A percentile compares a stretch with the other conserved stretches of the same genome.
phyloP scores from a whole-genome alignment of 169 alveolate species.

The Plasmodium yoelii region DNA sequence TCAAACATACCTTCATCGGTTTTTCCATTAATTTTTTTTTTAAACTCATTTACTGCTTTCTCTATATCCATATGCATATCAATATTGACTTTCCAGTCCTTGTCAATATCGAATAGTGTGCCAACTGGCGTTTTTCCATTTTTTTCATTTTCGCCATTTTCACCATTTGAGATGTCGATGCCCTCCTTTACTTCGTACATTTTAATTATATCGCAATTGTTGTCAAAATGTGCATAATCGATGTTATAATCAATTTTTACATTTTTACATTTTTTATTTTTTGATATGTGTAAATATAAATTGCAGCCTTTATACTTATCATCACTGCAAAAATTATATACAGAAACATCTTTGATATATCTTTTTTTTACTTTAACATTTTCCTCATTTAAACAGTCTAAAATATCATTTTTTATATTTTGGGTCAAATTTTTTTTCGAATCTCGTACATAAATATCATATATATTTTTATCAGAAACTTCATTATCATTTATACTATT shows the following conservation, averaged over 20 bases:
- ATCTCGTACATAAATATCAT: constrained; percentile 42
- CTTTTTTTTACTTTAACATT: constrained; percentile 58
- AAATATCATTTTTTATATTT: background rate
- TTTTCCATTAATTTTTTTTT: background rate
- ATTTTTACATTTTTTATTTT: constrained; percentile 51
- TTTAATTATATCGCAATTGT: constrained; percentile 60
- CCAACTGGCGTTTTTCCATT: constrained; percentile 15
- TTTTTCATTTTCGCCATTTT: background rate
- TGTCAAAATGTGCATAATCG: constrained; percentile 30
- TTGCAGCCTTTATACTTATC: constrained; percentile 64
- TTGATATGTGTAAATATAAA: constrained; percentile 44
- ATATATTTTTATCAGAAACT: background rate
- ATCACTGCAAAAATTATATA: constrained; percentile 64
- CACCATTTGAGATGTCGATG: background rate
- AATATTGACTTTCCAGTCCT: constrained; percentile 56
- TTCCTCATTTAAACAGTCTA: constrained; percentile 25
- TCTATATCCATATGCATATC: constrained; percentile 53
- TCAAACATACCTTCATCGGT: background rate
- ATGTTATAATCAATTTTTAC: constrained; percentile 47
- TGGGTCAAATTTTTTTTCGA: background rate
- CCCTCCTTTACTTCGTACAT: constrained; percentile 41
- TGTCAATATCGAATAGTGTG: constrained; percentile 48
- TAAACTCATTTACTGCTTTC: constrained; percentile 18
- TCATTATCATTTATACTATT: background rate
- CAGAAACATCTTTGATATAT: constrained; percentile 57